Conservation (phyloP, 2,329 filamentous ascomycete species). For the Diaporthe sp. region DNA sequence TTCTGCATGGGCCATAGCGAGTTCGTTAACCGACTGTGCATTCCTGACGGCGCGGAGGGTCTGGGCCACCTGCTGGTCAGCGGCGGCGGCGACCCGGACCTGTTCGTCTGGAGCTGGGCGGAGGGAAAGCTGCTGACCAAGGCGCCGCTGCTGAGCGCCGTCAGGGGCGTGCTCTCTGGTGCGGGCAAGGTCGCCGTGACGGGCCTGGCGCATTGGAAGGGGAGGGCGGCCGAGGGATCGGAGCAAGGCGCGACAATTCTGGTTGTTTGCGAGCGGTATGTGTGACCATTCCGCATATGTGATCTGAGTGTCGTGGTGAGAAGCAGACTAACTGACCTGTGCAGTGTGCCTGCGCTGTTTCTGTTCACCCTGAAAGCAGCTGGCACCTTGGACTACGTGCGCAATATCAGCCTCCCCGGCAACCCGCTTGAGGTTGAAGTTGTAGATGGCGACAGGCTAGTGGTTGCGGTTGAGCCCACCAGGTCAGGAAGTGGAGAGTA, state of each 20-base stretch:
- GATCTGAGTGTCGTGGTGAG: not conserved
- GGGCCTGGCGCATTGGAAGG: constrained; percentile 53
- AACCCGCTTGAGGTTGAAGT: constrained; percentile 73
- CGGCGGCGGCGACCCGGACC: constrained; percentile 85
- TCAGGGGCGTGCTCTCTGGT: constrained; percentile 53
- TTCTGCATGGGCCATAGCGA: constrained; percentile 91
- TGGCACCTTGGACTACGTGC: constrained; percentile 63
- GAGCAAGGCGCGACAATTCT: constrained; percentile 48
- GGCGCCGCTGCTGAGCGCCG: constrained; percentile 64
- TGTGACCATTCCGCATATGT: constrained; percentile 44
- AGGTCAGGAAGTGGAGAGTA: constrained; percentile 42
- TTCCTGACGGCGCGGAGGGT: constrained; percentile 63
- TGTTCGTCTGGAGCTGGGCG: constrained; percentile 89
- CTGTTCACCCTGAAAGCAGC: constrained; percentile 68
- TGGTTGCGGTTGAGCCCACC: constrained; percentile 57
- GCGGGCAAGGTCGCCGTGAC: constrained; percentile 64
- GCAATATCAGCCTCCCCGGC: constrained; percentile 70
- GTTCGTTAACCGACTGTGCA: constrained; percentile 84
- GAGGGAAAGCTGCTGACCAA: constrained; percentile 67
- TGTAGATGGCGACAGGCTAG: constrained; percentile 48
- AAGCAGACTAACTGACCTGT: constrained; percentile 42
- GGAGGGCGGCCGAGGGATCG: constrained; percentile 34
- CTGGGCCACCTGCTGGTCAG: constrained; percentile 78
- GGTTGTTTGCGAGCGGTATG: constrained; percentile 60
- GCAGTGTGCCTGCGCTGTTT: constrained; percentile 74